Evolutionary conservation across 2,329 filamentous ascomycete genomes (phyloP).

Genomic region (Madurella fahalii): DNA sequence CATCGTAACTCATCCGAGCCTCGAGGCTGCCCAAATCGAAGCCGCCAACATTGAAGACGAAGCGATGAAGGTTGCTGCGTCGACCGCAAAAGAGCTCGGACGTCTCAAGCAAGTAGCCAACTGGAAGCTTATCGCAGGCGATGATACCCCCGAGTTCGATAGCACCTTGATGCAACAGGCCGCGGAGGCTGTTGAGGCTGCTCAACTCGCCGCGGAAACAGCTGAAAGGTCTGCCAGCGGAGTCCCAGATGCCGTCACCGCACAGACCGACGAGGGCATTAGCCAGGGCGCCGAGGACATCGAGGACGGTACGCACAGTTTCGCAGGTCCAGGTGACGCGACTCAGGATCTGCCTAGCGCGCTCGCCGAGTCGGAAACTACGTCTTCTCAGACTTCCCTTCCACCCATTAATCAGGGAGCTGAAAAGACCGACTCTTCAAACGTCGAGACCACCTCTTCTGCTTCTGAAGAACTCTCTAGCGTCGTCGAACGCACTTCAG

Average conservation of each 20-base stretch:
- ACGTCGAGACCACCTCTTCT: conserved; percentile 15
- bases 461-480: conserved; percentile 17
- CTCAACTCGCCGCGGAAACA: conserved; percentile 32
- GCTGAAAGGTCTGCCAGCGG: conserved; percentile 31
- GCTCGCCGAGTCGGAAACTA: neutral
- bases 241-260: conserved; percentile 20
- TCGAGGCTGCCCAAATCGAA: conserved; percentile 64
- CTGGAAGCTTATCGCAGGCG: conserved; percentile 76
- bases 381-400: neutral
- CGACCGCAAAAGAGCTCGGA: conserved; percentile 73
- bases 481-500: conserved; percentile 20
- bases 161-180: conserved; percentile 57
- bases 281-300: conserved; percentile 31
- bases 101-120: conserved; percentile 77
- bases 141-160: conserved; percentile 75
- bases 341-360: neutral
- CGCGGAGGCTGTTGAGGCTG: conserved; percentile 27
- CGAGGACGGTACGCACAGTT: conserved; percentile 12
- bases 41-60: conserved; percentile 59
- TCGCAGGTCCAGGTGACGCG: neutral
- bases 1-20: conserved; percentile 67
- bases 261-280: conserved; percentile 15
- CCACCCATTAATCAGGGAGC: neutral
- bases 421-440: neutral
- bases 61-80: conserved; percentile 75